Evolutionary conservation across 78 protist species (phyloP), one percentile per base, ranked within the genome.

Genomic region (Cavenderia fasciculata): DNA sequence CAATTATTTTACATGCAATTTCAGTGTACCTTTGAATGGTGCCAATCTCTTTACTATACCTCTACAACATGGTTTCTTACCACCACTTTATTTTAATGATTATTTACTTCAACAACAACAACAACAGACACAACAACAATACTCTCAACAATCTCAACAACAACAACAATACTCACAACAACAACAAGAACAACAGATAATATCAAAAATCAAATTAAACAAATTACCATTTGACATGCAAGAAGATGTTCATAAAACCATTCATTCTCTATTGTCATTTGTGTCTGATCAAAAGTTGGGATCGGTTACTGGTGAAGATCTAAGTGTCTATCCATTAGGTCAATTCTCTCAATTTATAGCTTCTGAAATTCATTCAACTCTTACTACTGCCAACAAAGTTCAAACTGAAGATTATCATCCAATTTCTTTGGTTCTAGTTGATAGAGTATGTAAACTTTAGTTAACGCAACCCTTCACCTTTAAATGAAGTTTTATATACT

Each of bases 231-330:
- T 27, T 14, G 38, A 44, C n/a, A 56, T 68, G 19, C 90, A 68
- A 68, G 76, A 82, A 5, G 44, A 44, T 43, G 76, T 82, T 33
- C 90, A 82, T 56, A 40, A 46, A 38, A 56, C 61, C n/a, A 68
- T 69, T 23, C 78, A 82, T 57, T 82, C 90, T 31, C 31, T 82
- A 14, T 69, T 82, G 34, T 82, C 90, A 41, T 82, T 82, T 69
- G 8, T 68, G 8, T n/a, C 36, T 11, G 90, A 82, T 38, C 61
- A 68, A n/a, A 65, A 57, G 33, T 43, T 82, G 34, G 90, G 90
- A 0, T 46, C 73, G 14, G 49, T 54, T n/a, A 51, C 41, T 8
- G 90, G 90, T 27, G 78, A 82, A 12, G 90, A 82, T 31, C 54
- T 82, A 41, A 38, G 19, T 41, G 68, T 82, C 3, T 82, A 57